phyloP scores from a whole-genome alignment of 23 red algal genomes.

The Agarophyton chilense region DNA sequence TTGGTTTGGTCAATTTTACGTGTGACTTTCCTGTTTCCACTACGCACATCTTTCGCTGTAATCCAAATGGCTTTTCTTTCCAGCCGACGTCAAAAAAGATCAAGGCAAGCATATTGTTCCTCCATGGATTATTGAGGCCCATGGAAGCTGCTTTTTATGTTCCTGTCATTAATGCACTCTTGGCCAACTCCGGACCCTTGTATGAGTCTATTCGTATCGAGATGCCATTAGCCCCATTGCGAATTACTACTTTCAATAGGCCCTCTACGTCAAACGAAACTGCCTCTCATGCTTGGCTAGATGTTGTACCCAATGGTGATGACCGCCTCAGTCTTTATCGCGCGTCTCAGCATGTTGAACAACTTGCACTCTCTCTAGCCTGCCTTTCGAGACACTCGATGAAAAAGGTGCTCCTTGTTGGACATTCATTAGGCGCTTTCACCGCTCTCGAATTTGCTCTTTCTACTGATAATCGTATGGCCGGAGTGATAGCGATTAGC shows the following conservation, averaged over 20 bases:
- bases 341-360: background rate
- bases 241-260: background rate
- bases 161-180: background rate
- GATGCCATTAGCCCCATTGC: background rate
- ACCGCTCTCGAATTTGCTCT: constrained; percentile 29
- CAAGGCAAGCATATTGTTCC: constrained; percentile 1
- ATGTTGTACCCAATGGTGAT: background rate
- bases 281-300: background rate
- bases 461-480: background rate
- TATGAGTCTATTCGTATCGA: constrained; percentile 9
- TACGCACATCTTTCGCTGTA: constrained; percentile 5
- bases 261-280: background rate
- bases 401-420: constrained; percentile 1
- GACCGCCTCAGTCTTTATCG: constrained; percentile 18
- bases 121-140: background rate
- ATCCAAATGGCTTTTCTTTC: constrained; percentile 27
- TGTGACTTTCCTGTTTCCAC: background rate
- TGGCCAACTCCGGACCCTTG: background rate
- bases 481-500: constrained; percentile 17
- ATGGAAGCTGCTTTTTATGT: constrained; percentile 13
- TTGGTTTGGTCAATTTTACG: background rate
- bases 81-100: background rate
- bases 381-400: background rate
- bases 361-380: background rate
- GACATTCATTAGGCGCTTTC: background rate